Base-by-base conservation (phyloP, 768 basidiomycete genomes). In the Mycena kentingensis region DNA sequence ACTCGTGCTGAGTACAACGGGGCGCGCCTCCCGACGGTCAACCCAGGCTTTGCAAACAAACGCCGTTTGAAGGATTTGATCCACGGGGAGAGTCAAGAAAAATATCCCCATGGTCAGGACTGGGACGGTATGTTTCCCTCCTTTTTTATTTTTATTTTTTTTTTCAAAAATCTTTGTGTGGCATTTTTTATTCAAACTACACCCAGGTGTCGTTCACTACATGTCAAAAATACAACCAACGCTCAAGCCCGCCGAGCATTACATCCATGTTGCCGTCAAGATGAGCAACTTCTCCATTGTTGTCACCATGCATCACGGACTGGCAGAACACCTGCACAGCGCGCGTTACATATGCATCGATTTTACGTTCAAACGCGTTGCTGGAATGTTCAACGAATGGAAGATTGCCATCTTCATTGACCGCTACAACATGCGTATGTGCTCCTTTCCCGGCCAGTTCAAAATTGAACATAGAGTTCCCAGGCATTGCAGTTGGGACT, bases 321-420 rank as follows among this genome's bases (percentile, higher is more conserved):
- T 51, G n/a, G 41, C 31, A 6, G 21, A 6, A 19, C 29, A 34
- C 32, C 42, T 60, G 19, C 62, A 63, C 25, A 29, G 5, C 16
- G 49, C 46, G 1, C 54, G 16, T 0, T 55, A 32, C 6, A 49
- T 64, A 4, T 21, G 22, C 21, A 49, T 53, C 24, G 63, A 64
- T 32, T 62, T 49, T 29, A 64, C 64, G 10, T 65, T 63, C 48
- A 63, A 62, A 36, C 49, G 58, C 18, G 57, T 60, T 4, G 28
- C 43, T 25, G 64, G 64, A 3, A 41, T 50, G 1, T 36, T 59
- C 27, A 48, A 65, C 42, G 59, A 65, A 45, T 63, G 60, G 54
- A 57, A 63, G 32, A 52, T 62, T 34, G 60, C 48, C 7, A 31
- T 27, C 13, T 52, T 45, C 47, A 4, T 52, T 15, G 54, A 52